Base-by-base conservation (phyloP, 2,329 filamentous ascomycete species). In the Botryosphaeria dothidea region DNA sequence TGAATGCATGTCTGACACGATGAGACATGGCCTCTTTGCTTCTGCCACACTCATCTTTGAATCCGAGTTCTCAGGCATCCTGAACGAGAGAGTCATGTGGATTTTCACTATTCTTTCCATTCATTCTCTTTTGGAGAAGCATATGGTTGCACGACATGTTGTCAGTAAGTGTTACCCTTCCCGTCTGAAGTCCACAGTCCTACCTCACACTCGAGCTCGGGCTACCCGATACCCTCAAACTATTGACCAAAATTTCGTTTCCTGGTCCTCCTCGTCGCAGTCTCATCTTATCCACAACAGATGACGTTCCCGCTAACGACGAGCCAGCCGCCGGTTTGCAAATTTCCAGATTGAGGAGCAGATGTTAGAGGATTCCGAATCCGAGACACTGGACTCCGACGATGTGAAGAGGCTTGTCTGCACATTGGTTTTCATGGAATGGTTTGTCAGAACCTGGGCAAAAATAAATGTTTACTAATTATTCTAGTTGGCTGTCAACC, bases 371-470 rank as follows among this genome's bases (percentile, higher is more conserved):
- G 62, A 57, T 21, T 9, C 13, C 29, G 13, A 38, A 4, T 13
- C 56, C 31, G 46, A 17, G 7, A 29, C 27, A 65, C 6, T 19
- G 1, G 27, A n/a, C 5, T 66, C 67, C 17, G 70, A 73, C 0
- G 69, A 67, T 34, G 74, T 72, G 72, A 70, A 67, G 19, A 72
- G 70, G 43, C 63, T 78, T 15, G 74, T 72, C 38, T 70, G 75
- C 9, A 78, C 74, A 54, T 66, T 78, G 9, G 73, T 77, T 8
- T 78, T 78, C 67, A 75, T 78, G 73, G 76, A 78, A 65, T 73
- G 72, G 66, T 67, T 36, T 58, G 29, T 34, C 1, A 9, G 1
- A 34, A 3, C 15, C 34, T 36, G 11, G 1, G 8, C 13, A 19
- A 29, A 9, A 34, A 3, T 5, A 17, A 23, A 54, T 5, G 5